Conservation (phyloP, 2,329 filamentous ascomycete genomes). For the Fusarium drepaniforme region DNA sequence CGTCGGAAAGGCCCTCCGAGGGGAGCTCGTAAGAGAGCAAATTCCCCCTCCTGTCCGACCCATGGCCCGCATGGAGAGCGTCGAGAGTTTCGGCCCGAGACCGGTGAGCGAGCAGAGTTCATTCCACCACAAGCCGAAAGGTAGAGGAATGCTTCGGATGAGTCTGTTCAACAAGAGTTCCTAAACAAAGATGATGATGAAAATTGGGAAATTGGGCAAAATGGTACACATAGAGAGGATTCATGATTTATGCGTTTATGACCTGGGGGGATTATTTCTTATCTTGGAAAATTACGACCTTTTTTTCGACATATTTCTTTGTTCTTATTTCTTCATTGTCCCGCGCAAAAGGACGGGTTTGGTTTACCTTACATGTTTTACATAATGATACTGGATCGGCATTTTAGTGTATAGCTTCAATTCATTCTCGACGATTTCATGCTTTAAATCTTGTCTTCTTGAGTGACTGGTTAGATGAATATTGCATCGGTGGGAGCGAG, state of each 20-base stretch:
- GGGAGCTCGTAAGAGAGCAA: slow-evolving; percentile 47
- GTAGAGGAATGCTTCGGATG: slow-evolving; percentile 37
- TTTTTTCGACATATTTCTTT: neutral
- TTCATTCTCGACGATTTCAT: neutral
- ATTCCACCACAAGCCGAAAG: slow-evolving; percentile 34
- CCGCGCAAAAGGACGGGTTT: slow-evolving; percentile 11
- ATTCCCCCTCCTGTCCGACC: slow-evolving; percentile 14
- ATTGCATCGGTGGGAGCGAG: neutral
- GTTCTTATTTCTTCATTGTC: neutral
- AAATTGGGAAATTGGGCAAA: neutral
- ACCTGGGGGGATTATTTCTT: slow-evolving; percentile 9
- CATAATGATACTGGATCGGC: slow-evolving; percentile 18
- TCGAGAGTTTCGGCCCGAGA: slow-evolving; percentile 40
- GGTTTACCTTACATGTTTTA: slow-evolving; percentile 23
- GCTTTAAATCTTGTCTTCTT: neutral
- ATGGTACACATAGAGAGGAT: slow-evolving; percentile 1
- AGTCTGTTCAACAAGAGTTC: slow-evolving; percentile 37
- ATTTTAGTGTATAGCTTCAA: slow-evolving; percentile 13
- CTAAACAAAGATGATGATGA: slow-evolving; percentile 1
- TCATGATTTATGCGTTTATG: slow-evolving; percentile 37
- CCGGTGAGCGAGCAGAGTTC: slow-evolving; percentile 39
- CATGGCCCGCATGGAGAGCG: slow-evolving; percentile 38
- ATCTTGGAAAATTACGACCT: slow-evolving; percentile 8
- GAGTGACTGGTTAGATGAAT: neutral
- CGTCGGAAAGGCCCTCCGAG: slow-evolving; percentile 56